These are phyloP conservation scores for Fusarium fujikuroi DNA, from an alignment of 2,329 filamentous ascomycete species.

Conservation along the genomic window DNA sequence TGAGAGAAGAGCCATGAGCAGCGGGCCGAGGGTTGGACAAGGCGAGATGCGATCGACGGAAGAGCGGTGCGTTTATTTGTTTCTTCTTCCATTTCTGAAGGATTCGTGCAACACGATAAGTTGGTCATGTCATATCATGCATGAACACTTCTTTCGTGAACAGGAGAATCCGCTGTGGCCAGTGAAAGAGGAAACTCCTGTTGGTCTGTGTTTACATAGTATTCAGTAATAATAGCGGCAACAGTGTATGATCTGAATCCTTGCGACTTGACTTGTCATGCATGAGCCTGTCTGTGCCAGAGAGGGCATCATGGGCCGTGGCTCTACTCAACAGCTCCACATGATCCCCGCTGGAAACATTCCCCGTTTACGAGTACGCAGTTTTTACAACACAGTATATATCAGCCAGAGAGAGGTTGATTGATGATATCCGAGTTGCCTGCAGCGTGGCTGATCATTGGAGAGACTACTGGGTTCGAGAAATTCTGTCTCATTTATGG, in stretches of 20 bases:
- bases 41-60: slow-evolving; percentile 27
- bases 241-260: background rate
- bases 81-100: background rate
- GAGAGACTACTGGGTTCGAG: background rate
- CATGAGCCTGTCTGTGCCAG: slow-evolving; percentile 8
- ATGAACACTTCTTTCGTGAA: background rate
- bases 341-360: slow-evolving; percentile 17
- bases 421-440: background rate
- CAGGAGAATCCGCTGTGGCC: slow-evolving; percentile 3
- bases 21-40: slow-evolving; percentile 31
- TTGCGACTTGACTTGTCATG: slow-evolving; percentile 11
- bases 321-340: slow-evolving; percentile 18
- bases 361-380: slow-evolving; percentile 22
- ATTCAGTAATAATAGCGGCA: background rate
- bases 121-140: slow-evolving; percentile 10
- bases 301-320: slow-evolving; percentile 23
- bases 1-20: slow-evolving; percentile 28
- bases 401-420: background rate
- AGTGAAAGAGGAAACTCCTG: slow-evolving; percentile 3
- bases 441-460: background rate
- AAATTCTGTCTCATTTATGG: slow-evolving; percentile 3
- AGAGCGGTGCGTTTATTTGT: slow-evolving; percentile 4
- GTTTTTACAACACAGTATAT: slow-evolving; percentile 1
- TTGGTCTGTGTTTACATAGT: slow-evolving; percentile 5
- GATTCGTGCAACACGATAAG: slow-evolving; percentile 9